Percentiles rank a stretch among this genome's conserved stretches.
Conservation (phyloP, 352 stramenopile genomes). For the Phytophthora capsici region DNA sequence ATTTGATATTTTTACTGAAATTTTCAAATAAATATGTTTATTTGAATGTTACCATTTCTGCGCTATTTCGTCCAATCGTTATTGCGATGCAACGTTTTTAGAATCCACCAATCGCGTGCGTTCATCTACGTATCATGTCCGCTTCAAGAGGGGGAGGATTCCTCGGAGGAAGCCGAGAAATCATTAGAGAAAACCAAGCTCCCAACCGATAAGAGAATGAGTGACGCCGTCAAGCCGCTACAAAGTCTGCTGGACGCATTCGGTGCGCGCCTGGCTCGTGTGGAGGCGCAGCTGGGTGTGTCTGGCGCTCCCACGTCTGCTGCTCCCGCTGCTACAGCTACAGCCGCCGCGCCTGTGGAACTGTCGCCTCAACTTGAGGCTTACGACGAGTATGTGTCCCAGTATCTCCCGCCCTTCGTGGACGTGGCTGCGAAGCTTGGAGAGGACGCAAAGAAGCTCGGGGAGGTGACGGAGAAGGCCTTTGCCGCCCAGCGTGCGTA, state of each 20-base stretch:
- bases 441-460: constrained; percentile 82
- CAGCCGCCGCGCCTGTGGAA: constrained; percentile 36
- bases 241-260: constrained; percentile 84
- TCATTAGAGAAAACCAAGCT: constrained; percentile 26
- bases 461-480: constrained; percentile 83
- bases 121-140: constrained; percentile 9
- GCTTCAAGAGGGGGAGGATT: constrained; percentile 22
- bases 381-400: constrained; percentile 92
- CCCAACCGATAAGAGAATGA: constrained; percentile 28
- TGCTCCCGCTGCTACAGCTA: neutral
- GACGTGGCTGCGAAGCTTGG: constrained; percentile 78
- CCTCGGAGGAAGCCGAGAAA: constrained; percentile 20
- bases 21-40: too few species aligned
- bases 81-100: too few species aligned
- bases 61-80: too few species aligned
- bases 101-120: constrained; percentile 6
- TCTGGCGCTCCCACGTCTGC: constrained; percentile 15
- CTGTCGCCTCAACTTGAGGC: constrained; percentile 79
- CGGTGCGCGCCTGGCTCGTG: constrained; percentile 68
- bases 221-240: constrained; percentile 83
- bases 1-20: too few species aligned
- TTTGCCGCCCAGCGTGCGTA: constrained; percentile 93
- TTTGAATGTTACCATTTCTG: too few species aligned
- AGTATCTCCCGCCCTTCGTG: constrained; percentile 87
- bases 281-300: constrained; percentile 87